phyloP scores from a whole-genome alignment of 2,329 filamentous ascomycete genomes.

The Dactylellina cionopaga region DNA sequence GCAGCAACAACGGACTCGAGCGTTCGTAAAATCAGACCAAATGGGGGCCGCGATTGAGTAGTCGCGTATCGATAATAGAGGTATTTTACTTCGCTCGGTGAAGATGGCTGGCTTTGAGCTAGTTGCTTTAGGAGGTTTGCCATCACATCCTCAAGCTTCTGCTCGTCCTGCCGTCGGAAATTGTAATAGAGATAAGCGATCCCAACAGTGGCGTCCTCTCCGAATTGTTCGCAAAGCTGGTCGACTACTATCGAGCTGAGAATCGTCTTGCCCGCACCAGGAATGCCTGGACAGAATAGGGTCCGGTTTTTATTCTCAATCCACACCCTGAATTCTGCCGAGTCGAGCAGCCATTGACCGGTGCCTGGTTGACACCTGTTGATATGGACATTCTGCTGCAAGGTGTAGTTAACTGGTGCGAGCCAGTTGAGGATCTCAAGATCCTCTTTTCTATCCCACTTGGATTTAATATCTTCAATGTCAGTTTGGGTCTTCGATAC shows the following conservation, averaged over 20 bases:
- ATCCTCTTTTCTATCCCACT: neutral
- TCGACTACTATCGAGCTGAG: constrained; percentile 62
- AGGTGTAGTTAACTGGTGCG: neutral
- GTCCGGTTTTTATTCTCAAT: constrained; percentile 57
- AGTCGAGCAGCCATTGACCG: constrained; percentile 63
- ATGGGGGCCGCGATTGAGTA: neutral
- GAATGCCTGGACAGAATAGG: too few relatives aligned
- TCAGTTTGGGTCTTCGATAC: neutral
- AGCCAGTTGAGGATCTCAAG: constrained; percentile 3
- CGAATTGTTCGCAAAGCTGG: constrained; percentile 57
- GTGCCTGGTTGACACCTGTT: neutral
- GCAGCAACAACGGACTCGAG: neutral
- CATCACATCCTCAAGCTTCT: constrained; percentile 59
- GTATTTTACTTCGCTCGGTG: constrained; percentile 57
- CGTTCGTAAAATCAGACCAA: neutral
- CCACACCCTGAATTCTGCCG: constrained; percentile 57
- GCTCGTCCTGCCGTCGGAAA: constrained; percentile 61
- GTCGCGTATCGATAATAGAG: constrained; percentile 57
- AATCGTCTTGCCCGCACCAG: constrained; percentile 66
- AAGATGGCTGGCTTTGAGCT: constrained; percentile 39
- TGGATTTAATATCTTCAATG: neutral
- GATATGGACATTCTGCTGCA: neutral
- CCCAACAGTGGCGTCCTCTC: constrained; percentile 54
- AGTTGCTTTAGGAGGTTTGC: constrained; percentile 61
- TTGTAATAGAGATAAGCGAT: constrained; percentile 65